Conservation (phyloP, 2,329 filamentous ascomycete species). For the Fusarium burgessii region DNA sequence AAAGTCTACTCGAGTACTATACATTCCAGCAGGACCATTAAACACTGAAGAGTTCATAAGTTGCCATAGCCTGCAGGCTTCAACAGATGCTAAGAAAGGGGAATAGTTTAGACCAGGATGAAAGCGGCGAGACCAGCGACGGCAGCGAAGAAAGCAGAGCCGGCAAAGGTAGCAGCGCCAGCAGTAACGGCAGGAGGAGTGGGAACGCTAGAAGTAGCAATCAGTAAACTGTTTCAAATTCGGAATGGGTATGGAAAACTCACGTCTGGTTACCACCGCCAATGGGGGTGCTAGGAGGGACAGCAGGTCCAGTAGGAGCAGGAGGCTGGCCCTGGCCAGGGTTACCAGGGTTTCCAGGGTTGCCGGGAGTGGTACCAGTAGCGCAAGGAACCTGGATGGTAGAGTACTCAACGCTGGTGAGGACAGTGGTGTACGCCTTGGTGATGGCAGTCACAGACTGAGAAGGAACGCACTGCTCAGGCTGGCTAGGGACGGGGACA, state of each 20-base stretch:
- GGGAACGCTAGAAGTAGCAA: slow-evolving; percentile 8
- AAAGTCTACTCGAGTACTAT: slow-evolving; percentile 54
- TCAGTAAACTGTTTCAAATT: slow-evolving; percentile 33
- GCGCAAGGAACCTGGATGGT: slow-evolving; percentile 48
- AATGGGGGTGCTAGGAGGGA: slow-evolving; percentile 43
- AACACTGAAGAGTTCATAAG: slow-evolving; percentile 51
- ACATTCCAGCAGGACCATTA: slow-evolving; percentile 52
- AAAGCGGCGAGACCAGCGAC: slow-evolving; percentile 66
- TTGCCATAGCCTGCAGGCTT: slow-evolving; percentile 57
- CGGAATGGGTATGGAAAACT: slow-evolving; percentile 29
- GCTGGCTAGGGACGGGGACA: slow-evolving; percentile 26
- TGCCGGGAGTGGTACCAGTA: slow-evolving; percentile 31
- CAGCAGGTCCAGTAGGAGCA: slow-evolving; percentile 37
- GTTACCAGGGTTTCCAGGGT: slow-evolving; percentile 14
- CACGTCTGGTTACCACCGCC: slow-evolving; percentile 50
- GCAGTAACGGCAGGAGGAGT: slow-evolving; percentile 58
- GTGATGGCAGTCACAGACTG: slow-evolving; percentile 64
- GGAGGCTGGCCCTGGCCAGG: slow-evolving; percentile 13
- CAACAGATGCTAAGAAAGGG: slow-evolving; percentile 48
- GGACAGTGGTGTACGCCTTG: slow-evolving; percentile 67
- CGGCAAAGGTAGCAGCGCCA: slow-evolving; percentile 65
- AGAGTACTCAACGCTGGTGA: slow-evolving; percentile 66
- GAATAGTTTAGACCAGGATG: slow-evolving; percentile 64
- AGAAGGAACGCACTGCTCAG: slow-evolving; percentile 41
- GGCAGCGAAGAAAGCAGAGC: slow-evolving; percentile 66